phyloP scores from a whole-genome alignment of 495 filamentous ascomycete genomes.

The Xylaria castorea region DNA sequence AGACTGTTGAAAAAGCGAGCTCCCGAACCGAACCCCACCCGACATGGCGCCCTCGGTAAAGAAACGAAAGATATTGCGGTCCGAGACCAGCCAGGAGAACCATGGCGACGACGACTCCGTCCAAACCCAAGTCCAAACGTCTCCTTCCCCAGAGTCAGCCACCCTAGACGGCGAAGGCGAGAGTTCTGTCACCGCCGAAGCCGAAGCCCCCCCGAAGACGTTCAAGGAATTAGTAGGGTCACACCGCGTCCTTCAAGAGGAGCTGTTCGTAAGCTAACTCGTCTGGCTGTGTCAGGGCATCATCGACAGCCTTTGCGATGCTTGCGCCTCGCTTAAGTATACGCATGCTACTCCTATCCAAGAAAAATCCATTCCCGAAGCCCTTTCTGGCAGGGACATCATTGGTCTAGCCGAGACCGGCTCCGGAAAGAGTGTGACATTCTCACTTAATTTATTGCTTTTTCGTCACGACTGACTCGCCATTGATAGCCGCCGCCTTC shows the following conservation, averaged over 20 bases:
- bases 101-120: conserved; percentile 12
- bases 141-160: conserved; percentile 21
- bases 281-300: conserved; percentile 60
- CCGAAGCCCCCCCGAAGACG: conserved; percentile 56
- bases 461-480: conserved; percentile 2
- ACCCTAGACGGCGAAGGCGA: conserved; percentile 31
- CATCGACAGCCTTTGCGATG: conserved; percentile 85
- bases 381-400: conserved; percentile 80
- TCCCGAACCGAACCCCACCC: neutral
- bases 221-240: conserved; percentile 74
- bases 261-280: conserved; percentile 19
- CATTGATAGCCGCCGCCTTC: conserved; percentile 69
- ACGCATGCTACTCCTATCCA: conserved; percentile 85
- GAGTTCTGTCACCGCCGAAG: conserved; percentile 26
- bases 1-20: neutral
- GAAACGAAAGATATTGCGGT: conserved; percentile 34
- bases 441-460: conserved; percentile 31
- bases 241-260: neutral
- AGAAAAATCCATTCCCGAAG: conserved; percentile 76
- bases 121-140: neutral
- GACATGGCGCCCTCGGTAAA: conserved; percentile 33
- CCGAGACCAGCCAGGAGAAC: conserved; percentile 16
- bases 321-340: conserved; percentile 80
- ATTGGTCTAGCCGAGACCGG: conserved; percentile 96
- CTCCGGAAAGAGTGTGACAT: conserved; percentile 73